A percentile compares a stretch with the other conserved stretches of the same genome.
phyloP scores from a whole-genome alignment of 2,329 filamentous ascomycete species.

The Arthroderma uncinatum region DNA sequence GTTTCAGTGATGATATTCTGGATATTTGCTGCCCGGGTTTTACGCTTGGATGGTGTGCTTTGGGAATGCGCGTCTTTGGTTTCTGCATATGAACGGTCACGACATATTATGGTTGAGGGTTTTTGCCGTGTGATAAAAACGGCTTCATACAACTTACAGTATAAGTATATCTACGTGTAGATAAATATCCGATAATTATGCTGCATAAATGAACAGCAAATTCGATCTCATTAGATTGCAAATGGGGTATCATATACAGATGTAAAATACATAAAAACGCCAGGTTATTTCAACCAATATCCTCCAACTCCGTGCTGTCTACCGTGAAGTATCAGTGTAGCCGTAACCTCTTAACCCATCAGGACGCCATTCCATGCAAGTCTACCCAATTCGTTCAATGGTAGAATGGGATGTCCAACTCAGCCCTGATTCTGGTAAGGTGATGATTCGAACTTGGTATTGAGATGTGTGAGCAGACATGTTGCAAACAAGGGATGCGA shows the following conservation, averaged over 20 bases:
- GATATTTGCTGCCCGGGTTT: background rate
- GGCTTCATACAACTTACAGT: background rate
- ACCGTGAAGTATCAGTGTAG: too few relatives aligned
- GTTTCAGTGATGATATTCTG: background rate
- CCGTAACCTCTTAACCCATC: too few relatives aligned
- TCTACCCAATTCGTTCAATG: too few relatives aligned
- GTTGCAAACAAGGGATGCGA: background rate
- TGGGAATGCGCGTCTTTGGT: background rate
- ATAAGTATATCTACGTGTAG: background rate
- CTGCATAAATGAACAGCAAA: background rate
- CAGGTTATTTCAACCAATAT: background rate
- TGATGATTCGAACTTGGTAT: too few relatives aligned
- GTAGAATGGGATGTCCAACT: too few relatives aligned
- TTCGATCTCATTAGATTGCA: background rate
- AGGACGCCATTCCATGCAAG: too few relatives aligned
- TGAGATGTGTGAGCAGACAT: too few relatives aligned
- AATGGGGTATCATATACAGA: conserved; percentile 10
- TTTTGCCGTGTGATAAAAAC: conserved; percentile 1
- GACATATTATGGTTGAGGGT: conserved; percentile 1
- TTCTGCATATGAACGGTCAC: conserved; percentile 2
- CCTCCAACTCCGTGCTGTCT: background rate
- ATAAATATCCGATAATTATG: background rate
- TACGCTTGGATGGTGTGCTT: background rate
- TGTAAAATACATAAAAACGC: conserved; percentile 1
- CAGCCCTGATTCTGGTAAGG: too few relatives aligned